Conservation (phyloP, 306 rosid species). For the Cucurbita pepo region DNA sequence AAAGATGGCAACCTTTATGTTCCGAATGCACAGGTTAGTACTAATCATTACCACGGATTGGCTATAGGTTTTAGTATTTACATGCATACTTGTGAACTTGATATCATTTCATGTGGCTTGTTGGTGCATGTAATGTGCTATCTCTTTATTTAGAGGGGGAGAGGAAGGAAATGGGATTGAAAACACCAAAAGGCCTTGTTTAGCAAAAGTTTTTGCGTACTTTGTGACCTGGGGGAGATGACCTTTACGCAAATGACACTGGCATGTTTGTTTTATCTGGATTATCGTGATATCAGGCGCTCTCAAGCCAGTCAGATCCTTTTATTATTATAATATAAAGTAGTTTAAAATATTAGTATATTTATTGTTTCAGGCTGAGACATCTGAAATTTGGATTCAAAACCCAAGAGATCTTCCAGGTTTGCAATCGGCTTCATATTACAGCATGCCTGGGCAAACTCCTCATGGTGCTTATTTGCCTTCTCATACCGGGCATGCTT, state of each 20-base stretch:
- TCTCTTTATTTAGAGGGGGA: not conserved
- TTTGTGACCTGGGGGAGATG: not conserved
- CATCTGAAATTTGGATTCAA: constrained; percentile 94
- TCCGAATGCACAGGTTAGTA: constrained; percentile 79
- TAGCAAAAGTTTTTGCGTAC: not conserved
- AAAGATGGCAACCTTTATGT: constrained; percentile 79
- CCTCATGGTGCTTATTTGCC: constrained; percentile 80
- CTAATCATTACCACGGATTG: not conserved
- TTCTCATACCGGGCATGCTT: constrained; percentile 62
- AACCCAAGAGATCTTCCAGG: constrained; percentile 82
- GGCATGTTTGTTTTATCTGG: not conserved
- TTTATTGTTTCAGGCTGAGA: constrained; percentile 53
- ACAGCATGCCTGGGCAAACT: constrained; percentile 77
- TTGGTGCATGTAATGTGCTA: not conserved
- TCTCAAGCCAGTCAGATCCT: not conserved
- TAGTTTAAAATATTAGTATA: not conserved
- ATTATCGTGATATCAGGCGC: not conserved
- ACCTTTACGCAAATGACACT: not conserved
- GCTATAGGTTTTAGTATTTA: not conserved
- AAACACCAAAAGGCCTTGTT: not conserved
- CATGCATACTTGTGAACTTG: not conserved
- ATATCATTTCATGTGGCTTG: not conserved
- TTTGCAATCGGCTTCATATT: constrained; percentile 73
- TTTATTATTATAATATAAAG: not conserved
- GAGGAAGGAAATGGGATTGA: not conserved